A percentile compares a stretch with the other conserved stretches of the same genome.
Conservation (phyloP, 495 filamentous ascomycete genomes). For the Zalerion maritima region DNA sequence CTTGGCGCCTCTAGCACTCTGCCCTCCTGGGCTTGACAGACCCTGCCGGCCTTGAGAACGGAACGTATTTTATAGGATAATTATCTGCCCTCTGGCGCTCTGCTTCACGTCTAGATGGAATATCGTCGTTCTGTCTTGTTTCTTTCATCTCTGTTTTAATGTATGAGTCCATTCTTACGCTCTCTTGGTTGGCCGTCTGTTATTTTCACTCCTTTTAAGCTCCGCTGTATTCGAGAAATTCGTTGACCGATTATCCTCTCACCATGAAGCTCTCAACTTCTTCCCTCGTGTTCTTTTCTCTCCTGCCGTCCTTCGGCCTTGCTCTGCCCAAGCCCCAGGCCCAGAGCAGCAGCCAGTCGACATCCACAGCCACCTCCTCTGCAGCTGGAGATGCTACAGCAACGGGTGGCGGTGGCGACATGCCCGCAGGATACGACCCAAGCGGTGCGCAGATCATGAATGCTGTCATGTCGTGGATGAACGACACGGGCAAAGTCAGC, state of each 20-base stretch:
- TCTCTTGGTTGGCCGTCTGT: constrained; percentile 1
- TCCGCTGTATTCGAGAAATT: no score
- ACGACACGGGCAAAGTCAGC: constrained; percentile 8
- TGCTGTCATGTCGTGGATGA: constrained; percentile 7
- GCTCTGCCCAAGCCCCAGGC: constrained; percentile 1
- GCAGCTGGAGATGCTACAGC: constrained; percentile 1
- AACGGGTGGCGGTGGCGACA: neutral
- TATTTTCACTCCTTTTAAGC: no score
- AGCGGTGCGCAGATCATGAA: constrained; percentile 5
- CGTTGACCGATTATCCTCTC: neutral
- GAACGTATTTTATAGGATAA: no score
- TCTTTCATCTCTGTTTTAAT: neutral
- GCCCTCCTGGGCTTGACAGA: no score
- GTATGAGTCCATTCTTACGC: neutral
- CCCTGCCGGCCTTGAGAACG: no score
- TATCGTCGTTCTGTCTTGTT: neutral
- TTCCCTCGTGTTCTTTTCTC: constrained; percentile 8
- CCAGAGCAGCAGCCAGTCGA: constrained; percentile 1
- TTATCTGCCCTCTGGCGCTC: neutral
- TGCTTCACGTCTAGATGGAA: neutral
- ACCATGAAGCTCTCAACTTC: constrained; percentile 5
- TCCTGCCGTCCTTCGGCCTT: constrained; percentile 3
- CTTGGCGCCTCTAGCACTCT: no score
- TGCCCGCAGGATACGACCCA: constrained; percentile 3
- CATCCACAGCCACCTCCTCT: constrained; percentile 1